phyloP scores from a whole-genome alignment of 2,329 filamentous ascomycete species.

The Colletotrichum godetiae region DNA sequence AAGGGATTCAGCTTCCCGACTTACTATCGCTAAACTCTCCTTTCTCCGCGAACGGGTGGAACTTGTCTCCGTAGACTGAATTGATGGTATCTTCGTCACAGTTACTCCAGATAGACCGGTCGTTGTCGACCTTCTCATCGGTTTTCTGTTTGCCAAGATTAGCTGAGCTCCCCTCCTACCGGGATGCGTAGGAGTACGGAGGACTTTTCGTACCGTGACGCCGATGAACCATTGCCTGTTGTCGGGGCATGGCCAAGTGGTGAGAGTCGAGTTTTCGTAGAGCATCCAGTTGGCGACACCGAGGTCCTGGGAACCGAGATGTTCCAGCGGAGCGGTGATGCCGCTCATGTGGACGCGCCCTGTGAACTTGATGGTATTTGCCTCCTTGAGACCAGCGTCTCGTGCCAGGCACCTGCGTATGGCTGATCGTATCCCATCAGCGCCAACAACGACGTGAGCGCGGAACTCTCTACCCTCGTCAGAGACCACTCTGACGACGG shows the following conservation, averaged over 20 bases:
- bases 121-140: background rate
- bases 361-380: background rate
- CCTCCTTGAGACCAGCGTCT: background rate
- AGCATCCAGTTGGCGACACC: conserved; percentile 38
- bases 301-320: conserved; percentile 29
- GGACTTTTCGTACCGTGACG: conserved; percentile 28
- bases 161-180: background rate
- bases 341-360: background rate
- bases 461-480: background rate
- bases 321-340: background rate
- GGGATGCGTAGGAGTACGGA: background rate
- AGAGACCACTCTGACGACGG: background rate
- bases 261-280: conserved; percentile 37
- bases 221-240: conserved; percentile 39
- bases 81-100: conserved; percentile 34
- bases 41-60: conserved; percentile 38
- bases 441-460: background rate
- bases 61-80: conserved; percentile 33
- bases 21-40: conserved; percentile 22
- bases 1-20: background rate
- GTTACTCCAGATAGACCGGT: conserved; percentile 23
- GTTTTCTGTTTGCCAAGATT: background rate
- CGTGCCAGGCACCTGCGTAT: background rate
- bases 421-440: background rate
- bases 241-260: conserved; percentile 37